Evolutionary conservation across 106 monocot genomes (phyloP).

Genomic region (Agapanthus africanus): DNA sequence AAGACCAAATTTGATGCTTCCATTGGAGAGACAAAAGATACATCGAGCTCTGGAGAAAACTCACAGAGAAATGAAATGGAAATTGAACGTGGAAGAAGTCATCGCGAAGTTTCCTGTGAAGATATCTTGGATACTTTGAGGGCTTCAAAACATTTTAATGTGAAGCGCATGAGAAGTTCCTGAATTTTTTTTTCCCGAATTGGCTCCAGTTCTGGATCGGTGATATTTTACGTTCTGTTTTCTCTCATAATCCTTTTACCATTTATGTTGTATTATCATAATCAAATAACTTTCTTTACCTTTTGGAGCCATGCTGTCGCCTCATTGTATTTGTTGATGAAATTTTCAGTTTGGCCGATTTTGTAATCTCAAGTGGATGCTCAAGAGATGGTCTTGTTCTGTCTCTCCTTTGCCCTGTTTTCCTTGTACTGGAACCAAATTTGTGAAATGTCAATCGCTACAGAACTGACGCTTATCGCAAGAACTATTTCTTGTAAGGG

Average conservation of each 20-base stretch:
- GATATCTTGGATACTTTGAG: conserved; percentile 26
- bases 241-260: too few species aligned
- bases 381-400: background rate
- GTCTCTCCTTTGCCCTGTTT: too few species aligned
- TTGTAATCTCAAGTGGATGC: background rate
- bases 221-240: background rate
- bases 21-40: background rate
- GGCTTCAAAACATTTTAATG: conserved; percentile 12
- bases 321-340: background rate
- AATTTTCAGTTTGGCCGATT: background rate
- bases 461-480: too few species aligned
- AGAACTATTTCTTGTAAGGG: too few species aligned
- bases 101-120: conserved; percentile 16
- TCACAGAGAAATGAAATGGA: background rate
- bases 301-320: background rate
- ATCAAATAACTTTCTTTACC: background rate
- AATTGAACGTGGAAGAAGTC: conserved; percentile 2
- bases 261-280: background rate
- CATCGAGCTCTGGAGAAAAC: background rate
- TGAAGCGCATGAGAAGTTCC: conserved; percentile 9
- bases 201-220: background rate
- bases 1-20: conserved; percentile 21
- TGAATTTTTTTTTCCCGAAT: background rate
- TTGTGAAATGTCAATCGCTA: too few species aligned
- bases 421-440: too few species aligned